A percentile compares a stretch with the other conserved stretches of the same genome.
Evolutionary conservation across 306 rosid genomes (phyloP).

Genomic region (Cucumis melo): DNA sequence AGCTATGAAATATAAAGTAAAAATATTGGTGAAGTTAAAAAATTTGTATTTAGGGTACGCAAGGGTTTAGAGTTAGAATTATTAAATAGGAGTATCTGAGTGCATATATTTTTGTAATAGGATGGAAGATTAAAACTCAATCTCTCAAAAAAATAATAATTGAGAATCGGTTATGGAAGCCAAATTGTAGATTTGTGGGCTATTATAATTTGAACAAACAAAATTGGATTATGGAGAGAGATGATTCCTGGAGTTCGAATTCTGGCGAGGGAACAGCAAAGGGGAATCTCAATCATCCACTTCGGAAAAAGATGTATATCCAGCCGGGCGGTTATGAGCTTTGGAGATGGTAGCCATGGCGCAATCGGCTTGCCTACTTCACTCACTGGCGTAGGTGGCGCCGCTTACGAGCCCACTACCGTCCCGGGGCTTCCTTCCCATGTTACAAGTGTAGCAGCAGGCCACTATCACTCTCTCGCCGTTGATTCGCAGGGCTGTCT

Average conservation of each 20-base stretch:
- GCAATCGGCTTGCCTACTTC: slow-evolving; percentile 66
- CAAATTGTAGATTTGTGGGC: too few relatives aligned
- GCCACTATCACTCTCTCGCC: slow-evolving; percentile 86
- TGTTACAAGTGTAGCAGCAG: slow-evolving; percentile 38
- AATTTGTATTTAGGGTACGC: too few relatives aligned
- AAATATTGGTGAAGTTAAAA: too few relatives aligned
- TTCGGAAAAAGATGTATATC: slow-evolving; percentile 32
- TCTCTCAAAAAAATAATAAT: too few relatives aligned
- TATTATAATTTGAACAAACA: background rate
- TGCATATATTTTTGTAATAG: too few relatives aligned
- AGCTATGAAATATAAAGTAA: too few relatives aligned
- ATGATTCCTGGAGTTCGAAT: slow-evolving; percentile 2
- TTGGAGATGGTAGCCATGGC: slow-evolving; percentile 79
- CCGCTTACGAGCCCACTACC: slow-evolving; percentile 61
- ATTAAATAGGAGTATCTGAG: too few relatives aligned
- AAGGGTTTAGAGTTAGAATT: too few relatives aligned
- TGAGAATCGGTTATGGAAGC: too few relatives aligned
- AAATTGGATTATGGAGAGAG: background rate
- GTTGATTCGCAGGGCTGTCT: slow-evolving; percentile 41
- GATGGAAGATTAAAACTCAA: too few relatives aligned
- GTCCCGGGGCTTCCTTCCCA: slow-evolving; percentile 48
- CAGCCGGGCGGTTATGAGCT: slow-evolving; percentile 53
- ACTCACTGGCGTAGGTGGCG: slow-evolving; percentile 31
- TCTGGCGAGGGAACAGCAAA: background rate
- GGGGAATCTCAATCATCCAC: background rate